Base-by-base conservation (phyloP, 1,139 yeast species). In the Eremothecium coryli region DNA sequence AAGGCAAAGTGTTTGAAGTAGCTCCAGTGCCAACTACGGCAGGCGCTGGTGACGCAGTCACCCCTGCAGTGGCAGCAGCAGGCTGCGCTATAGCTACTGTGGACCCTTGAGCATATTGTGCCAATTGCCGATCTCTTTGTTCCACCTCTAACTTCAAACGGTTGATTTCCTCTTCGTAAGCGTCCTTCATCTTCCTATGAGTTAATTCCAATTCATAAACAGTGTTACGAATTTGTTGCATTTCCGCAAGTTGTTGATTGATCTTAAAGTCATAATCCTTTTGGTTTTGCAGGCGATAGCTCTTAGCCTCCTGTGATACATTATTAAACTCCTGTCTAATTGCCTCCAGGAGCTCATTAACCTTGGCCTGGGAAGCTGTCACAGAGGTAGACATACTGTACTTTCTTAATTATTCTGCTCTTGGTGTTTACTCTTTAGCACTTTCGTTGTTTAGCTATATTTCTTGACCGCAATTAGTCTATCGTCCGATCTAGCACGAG, bases 201-300 rank as follows among this genome's bases (percentile, higher is more conserved):
- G 94, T 93, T 73, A 81, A 73, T 58, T 90, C 97, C 51, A 90
- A 71, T 58, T 90, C 97, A 55, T 80, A 86, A 32, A 90, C 95
- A 12, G 95, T 84, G 55, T 85, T 93, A 52, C 96, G 73, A 45
- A 90, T 88, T 58, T 84, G 94, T 56, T 86, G 93, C 76, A 90
- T 80, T 60, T 90, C 98, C 35, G 84, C 85, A 36, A 86, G 80
- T 61, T 90, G 97, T 62, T 86, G 95, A 56, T 76, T 79, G 56
- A 85, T 78, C 58, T 88, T 88, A 49, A 81, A 69, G 62, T 90
- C 97, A 52, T 80, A 84, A 56, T 88, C 96, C 58, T 86, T 95
- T 64, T 86, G 90, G 37, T 54, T 49, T 60, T 88, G 95, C 58
- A 84, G 77, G 54, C 93, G 78, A 61, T 79, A 85, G 44, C 76